Evolutionary conservation across 805 yeast species (phyloP).

Genomic region (Cyberlindnera japonica): DNA sequence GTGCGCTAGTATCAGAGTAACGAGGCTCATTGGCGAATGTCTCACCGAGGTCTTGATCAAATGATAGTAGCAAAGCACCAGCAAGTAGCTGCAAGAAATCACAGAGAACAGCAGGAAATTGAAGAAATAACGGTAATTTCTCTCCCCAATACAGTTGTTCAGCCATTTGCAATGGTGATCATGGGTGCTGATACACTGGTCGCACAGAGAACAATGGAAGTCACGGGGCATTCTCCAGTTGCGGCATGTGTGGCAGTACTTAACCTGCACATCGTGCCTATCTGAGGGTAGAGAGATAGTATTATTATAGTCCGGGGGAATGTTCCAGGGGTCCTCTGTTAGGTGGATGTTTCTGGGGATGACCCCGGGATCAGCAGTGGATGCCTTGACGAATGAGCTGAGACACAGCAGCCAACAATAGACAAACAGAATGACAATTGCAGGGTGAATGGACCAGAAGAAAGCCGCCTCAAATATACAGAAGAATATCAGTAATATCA

Average conservation of each 20-base stretch:
- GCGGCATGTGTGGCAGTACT: conserved; percentile 61
- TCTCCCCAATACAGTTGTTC: conserved; percentile 72
- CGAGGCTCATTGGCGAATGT: conserved; percentile 40
- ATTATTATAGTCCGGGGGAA: conserved; percentile 59
- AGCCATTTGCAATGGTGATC: conserved; percentile 51
- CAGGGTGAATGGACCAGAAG: conserved; percentile 58
- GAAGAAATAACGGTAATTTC: conserved; percentile 64
- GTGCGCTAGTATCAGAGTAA: conserved; percentile 48
- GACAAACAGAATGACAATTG: conserved; percentile 49
- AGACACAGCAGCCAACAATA: conserved; percentile 56
- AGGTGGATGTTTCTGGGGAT: conserved; percentile 66
- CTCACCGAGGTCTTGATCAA: conserved; percentile 26
- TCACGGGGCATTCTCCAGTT: conserved; percentile 77
- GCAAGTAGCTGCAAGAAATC: conserved; percentile 29
- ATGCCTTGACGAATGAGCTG: conserved; percentile 47
- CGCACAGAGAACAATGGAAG: conserved; percentile 71
- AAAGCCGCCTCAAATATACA: conserved; percentile 40
- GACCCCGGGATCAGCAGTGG: conserved; percentile 64
- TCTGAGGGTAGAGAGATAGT: conserved; percentile 45
- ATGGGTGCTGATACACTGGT: conserved; percentile 46
- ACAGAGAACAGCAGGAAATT: conserved; percentile 41
- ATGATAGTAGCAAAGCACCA: conserved; percentile 32
- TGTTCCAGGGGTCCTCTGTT: conserved; percentile 34
- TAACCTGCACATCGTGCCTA: conserved; percentile 36
- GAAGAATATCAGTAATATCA: conserved; percentile 51